phyloP scores from a whole-genome alignment of 1,284 basidiomycete species.

The Tilletia horrida region DNA sequence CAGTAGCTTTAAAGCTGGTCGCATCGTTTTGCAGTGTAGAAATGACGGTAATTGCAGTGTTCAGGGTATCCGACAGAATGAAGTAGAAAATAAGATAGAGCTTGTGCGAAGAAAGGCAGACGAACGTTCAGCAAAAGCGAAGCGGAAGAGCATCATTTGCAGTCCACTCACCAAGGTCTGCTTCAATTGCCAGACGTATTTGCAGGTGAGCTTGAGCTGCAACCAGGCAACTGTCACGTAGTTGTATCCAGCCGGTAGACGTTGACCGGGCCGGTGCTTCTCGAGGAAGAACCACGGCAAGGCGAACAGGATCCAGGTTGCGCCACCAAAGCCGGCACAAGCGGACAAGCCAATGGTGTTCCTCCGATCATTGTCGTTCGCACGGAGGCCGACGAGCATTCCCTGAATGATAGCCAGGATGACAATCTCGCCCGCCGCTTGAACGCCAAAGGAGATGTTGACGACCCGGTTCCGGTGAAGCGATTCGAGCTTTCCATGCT shows the following conservation, averaged over 20 bases:
- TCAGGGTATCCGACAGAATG: constrained; percentile 72
- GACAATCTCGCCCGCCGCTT: constrained; percentile 71
- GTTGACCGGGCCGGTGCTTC: constrained; percentile 44
- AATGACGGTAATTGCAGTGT: constrained; percentile 77
- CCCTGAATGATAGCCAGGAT: constrained; percentile 74
- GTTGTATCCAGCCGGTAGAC: constrained; percentile 65
- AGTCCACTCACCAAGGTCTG: constrained; percentile 29
- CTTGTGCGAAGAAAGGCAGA: constrained; percentile 46
- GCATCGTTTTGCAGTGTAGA: constrained; percentile 74
- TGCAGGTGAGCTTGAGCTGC: constrained; percentile 54
- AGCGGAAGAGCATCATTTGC: constrained; percentile 24
- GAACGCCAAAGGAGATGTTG: constrained; percentile 73
- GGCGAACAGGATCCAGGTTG: constrained; percentile 67
- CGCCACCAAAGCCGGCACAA: constrained; percentile 25
- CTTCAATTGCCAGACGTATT: constrained; percentile 57
- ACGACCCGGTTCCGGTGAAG: constrained; percentile 78
- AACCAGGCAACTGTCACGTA: constrained; percentile 65
- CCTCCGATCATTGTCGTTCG: constrained; percentile 29
- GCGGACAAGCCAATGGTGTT: constrained; percentile 61
- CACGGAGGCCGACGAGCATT: constrained; percentile 67
- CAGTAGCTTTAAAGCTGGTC: constrained; percentile 67
- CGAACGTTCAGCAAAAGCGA: neutral
- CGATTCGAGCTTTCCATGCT: constrained; percentile 72
- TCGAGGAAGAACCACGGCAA: constrained; percentile 69
- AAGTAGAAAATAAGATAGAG: constrained; percentile 66